Base-by-base conservation (phyloP, 2,329 filamentous ascomycete genomes). In the Scytalidium lignicola region DNA sequence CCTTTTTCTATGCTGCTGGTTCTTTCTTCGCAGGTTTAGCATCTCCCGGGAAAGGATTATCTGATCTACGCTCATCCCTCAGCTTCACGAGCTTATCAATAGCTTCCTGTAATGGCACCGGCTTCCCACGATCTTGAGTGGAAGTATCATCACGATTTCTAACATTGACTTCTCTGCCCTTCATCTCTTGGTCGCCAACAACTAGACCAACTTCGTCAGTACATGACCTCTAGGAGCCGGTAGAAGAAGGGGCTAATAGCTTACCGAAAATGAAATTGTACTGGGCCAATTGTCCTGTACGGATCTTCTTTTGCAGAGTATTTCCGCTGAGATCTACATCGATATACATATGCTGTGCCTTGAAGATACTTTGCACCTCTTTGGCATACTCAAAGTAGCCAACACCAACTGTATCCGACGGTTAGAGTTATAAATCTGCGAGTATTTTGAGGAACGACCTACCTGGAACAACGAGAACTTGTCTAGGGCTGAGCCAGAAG, bases 261-360 rank as follows among this genome's bases (percentile, higher is more conserved):
- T 67, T 69, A 83, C 80, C 79, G 61, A 91, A 87, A 60, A 90
- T 87, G 68, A 87, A 90, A 73, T 91, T 91, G 73, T 91, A 92
- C 69, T 90, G 85, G 46, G 84, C 76, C 60, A 92, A 68, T 70
- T 93, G 88, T 13, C 83, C 88, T 49, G 80, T 90, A 59, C 88
- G 84, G 58, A 93, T 90, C 81, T 93, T 93, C 80, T 93, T 92
- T 67, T 90, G 85, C 71, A 93, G 82, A 6, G 88, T 93, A 70
- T 92, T 90, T 61, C 86, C 82, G 58, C 79, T 79, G 46, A 86
- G 74, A 64, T 88, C 85, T 51, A 85, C 75, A 65, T 89, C 85
- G 63, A 82, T 80, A 62, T 85, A 86, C 67, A 92, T 80, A 44
- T 76, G 75, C 66, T 84, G 76, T 52, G 77, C 74, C 62, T 84